phyloP scores from a whole-genome alignment of 2,329 filamentous ascomycete genomes.

The Domatiomyces globalis region DNA sequence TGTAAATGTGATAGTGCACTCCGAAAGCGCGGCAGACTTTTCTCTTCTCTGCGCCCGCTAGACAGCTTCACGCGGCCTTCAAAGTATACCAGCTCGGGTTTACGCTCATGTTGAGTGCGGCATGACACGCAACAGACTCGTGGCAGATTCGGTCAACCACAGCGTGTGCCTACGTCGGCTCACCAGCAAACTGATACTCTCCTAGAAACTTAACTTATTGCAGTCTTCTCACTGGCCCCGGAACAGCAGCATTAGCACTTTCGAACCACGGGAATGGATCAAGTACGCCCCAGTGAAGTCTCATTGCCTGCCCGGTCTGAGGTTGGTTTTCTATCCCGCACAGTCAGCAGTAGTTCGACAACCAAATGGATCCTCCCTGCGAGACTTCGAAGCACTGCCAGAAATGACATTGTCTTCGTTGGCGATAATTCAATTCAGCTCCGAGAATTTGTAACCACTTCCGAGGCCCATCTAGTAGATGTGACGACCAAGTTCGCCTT shows the following conservation, averaged over 20 bases:
- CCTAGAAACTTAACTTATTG: neutral
- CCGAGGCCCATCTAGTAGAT: constrained; percentile 54
- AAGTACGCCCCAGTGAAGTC: neutral
- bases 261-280: neutral
- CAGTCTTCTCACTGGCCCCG: too few relatives aligned
- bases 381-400: constrained; percentile 52
- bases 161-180: neutral
- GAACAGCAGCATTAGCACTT: too few relatives aligned
- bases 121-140: neutral
- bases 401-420: constrained; percentile 77
- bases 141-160: neutral
- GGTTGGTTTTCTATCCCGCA: constrained; percentile 62
- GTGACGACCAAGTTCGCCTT: constrained; percentile 71
- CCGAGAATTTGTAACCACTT: constrained; percentile 50
- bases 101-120: neutral
- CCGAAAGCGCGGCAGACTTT: neutral
- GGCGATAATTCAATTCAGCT: constrained; percentile 72
- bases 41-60: neutral
- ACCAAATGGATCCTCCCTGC: constrained; percentile 66
- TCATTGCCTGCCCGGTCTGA: neutral
- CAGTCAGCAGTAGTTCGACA: constrained; percentile 60
- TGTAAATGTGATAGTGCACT: neutral
- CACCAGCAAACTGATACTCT: neutral
- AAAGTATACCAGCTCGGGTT: neutral
- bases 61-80: neutral